Evolutionary conservation across 371 early-diverging fungal species (phyloP).

Genomic region (Mortierella sp.): DNA sequence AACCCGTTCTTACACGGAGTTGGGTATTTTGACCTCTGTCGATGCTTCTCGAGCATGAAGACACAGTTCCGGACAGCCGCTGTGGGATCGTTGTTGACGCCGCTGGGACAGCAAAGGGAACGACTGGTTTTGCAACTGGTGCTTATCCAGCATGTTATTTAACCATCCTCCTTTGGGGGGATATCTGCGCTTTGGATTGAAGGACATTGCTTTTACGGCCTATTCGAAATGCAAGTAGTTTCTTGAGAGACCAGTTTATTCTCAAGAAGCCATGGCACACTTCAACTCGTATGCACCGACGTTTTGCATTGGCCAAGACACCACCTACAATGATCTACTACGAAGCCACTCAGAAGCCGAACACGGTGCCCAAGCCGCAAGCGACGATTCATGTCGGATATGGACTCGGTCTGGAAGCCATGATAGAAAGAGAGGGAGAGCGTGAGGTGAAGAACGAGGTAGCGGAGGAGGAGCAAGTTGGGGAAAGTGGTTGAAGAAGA

Average conservation of each 20-base stretch:
- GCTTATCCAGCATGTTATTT: slow-evolving; percentile 69
- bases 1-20: slow-evolving; percentile 63
- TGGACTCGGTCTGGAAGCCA: slow-evolving; percentile 65
- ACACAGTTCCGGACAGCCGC: slow-evolving; percentile 48
- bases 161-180: slow-evolving; percentile 64
- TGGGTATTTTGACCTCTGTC: slow-evolving; percentile 63
- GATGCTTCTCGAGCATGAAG: slow-evolving; percentile 64
- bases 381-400: slow-evolving; percentile 67
- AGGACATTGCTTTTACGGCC: slow-evolving; percentile 73
- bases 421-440: too few relatives aligned
- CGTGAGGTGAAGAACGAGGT: too few relatives aligned
- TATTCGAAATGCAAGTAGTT: slow-evolving; percentile 65
- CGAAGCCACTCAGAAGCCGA: slow-evolving; percentile 45
- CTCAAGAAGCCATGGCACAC: slow-evolving; percentile 33
- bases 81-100: slow-evolving; percentile 26
- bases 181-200: slow-evolving; percentile 63
- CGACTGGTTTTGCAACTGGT: slow-evolving; percentile 65
- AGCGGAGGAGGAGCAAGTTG: too few relatives aligned
- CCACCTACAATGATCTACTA: slow-evolving; percentile 57
- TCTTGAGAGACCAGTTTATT: slow-evolving; percentile 46
- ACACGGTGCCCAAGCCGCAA: slow-evolving; percentile 34
- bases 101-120: slow-evolving; percentile 52
- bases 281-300: slow-evolving; percentile 63
- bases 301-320: slow-evolving; percentile 62
- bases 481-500: too few relatives aligned